Conservation (phyloP, 2,329 filamentous ascomycete genomes). For the Hypomyces rosellus region DNA sequence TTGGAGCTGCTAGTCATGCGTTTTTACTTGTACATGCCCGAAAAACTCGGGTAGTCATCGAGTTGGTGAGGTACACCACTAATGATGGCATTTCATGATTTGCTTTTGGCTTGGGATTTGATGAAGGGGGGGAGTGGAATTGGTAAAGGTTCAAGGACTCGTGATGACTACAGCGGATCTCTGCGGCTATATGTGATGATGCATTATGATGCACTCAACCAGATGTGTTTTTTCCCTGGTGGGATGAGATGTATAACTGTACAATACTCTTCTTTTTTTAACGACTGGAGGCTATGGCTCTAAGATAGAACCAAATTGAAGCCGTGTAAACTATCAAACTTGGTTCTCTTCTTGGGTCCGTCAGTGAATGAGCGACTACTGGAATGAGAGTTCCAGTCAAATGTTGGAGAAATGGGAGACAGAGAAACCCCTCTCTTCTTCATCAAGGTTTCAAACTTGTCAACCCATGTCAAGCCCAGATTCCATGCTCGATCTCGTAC, state of each 20-base stretch:
- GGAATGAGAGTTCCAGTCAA: not conserved
- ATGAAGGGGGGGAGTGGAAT: not conserved
- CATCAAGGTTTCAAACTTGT: not conserved
- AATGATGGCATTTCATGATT: constrained; percentile 14
- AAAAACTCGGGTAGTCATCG: not conserved
- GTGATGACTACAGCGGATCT: constrained; percentile 4
- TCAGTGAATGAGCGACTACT: not conserved
- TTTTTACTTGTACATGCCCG: constrained; percentile 1
- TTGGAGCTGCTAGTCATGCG: constrained; percentile 16
- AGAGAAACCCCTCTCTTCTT: not conserved
- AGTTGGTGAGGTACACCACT: constrained; percentile 23
- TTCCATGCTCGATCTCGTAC: too few species aligned
- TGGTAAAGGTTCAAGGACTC: constrained; percentile 2
- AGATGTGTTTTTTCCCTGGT: constrained; percentile 13
- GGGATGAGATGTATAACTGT: constrained; percentile 25
- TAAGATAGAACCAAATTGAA: constrained; percentile 12
- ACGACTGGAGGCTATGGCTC: constrained; percentile 11
- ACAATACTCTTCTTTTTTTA: constrained; percentile 18
- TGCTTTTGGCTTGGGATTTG: constrained; percentile 1
- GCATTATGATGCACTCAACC: constrained; percentile 11
- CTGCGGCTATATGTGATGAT: constrained; percentile 1
- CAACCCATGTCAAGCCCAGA: too few species aligned
- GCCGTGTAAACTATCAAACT: constrained; percentile 9
- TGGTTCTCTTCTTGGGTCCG: not conserved
- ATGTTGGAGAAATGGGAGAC: not conserved